phyloP scores from a whole-genome alignment of 306 rosid genomes.

The Albizia julibrissin region DNA sequence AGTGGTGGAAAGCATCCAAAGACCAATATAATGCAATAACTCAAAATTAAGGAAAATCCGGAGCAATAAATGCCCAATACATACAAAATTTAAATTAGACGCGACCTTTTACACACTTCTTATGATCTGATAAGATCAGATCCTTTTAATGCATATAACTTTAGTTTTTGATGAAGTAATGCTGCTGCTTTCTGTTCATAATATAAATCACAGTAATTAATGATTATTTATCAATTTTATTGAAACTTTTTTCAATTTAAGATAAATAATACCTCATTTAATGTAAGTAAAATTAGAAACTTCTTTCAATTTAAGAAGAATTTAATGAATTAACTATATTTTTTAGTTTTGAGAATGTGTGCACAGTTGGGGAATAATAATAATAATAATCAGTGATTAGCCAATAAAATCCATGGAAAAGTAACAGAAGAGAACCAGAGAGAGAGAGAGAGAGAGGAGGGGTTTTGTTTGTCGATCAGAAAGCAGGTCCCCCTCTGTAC shows the following conservation, averaged over 20 bases:
- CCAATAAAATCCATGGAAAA: not conserved
- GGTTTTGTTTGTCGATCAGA: not conserved
- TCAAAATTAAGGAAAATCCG: not conserved
- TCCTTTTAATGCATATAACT: not conserved
- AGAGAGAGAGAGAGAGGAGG: not conserved
- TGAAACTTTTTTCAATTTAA: too few species aligned
- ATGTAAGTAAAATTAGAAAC: too few species aligned
- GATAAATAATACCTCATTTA: too few species aligned
- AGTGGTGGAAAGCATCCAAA: not conserved
- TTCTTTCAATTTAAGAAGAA: too few species aligned
- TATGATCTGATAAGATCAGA: not conserved
- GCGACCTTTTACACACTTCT: not conserved
- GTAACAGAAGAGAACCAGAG: not conserved
- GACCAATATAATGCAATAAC: not conserved
- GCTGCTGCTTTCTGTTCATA: fast-evolving
- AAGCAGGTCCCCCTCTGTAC: not conserved
- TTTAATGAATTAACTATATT: too few species aligned
- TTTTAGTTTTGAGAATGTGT: too few species aligned
- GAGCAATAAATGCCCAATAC: not conserved
- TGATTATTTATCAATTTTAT: too few species aligned
- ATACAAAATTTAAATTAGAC: not conserved
- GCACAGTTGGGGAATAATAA: too few species aligned
- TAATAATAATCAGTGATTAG: not conserved
- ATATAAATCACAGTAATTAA: too few species aligned
- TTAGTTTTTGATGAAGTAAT: not conserved